Evolutionary conservation across 768 basidiomycete species (phyloP), one percentile per base, ranked within the genome.

Genomic region (Podaxis carcinomalis): DNA sequence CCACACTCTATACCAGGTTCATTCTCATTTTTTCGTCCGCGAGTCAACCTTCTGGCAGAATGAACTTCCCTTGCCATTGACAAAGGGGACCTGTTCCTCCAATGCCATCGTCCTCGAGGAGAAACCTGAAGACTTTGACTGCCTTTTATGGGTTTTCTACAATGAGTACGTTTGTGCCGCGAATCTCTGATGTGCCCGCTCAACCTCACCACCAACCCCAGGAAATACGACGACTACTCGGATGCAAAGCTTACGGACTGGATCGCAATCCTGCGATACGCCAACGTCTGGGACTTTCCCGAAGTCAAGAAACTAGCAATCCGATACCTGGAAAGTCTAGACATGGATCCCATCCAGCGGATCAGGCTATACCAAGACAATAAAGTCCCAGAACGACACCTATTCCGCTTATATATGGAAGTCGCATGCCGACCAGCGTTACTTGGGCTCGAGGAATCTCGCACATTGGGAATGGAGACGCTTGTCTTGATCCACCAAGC

Each of bases 391-490:
- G 42, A 46, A 9, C 49, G 44, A n/a, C 35, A 35, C 9, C 53
- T 61, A 9, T 49, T 61, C 32, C 52, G 53, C 2, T 53, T 55
- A 0, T 61, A 61, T 49, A 35, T 55, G 16, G 10, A 46, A 11
- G 53, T 61, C 23, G 46, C 46, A 32, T 25, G 4, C 5, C 28
- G 60, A 1, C 19, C 32, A 14, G 60, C 56, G 35, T 78, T 86
- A 0, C 76, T 87, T 14, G 75, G 74, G 0, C 70, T 82, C 1
- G 76, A 76, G 6, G 90, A 90, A 59, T 85, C 82, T 36, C 68
- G 72, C 1, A 70, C 73, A 37, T 74, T 92, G 21, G 84, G 85
- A 65, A 47, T 85, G 67, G 81, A 86, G 39, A 85, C 84, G 0
- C 74, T 83, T 0, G 68, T 88, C 1, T 75, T 69, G 44, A 72